A percentile compares a stretch with the other conserved stretches of the same genome.
phyloP scores from a whole-genome alignment of 192 early-diverging fungal species.

The Podochytrium sp. region DNA sequence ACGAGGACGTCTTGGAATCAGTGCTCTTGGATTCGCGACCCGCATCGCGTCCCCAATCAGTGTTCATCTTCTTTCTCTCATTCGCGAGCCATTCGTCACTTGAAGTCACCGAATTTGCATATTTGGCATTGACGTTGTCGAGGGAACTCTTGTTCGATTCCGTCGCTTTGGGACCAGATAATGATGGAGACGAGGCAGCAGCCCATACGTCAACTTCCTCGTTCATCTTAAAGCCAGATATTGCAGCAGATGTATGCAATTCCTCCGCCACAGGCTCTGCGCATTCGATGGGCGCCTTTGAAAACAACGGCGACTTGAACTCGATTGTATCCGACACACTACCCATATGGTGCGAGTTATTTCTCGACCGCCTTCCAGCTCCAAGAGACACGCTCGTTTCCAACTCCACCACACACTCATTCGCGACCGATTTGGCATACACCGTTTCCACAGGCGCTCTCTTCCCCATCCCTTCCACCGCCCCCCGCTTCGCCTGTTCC shows the following conservation, averaged over 20 bases:
- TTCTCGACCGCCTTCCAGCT: neutral
- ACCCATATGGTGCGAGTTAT: neutral
- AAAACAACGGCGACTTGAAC: neutral
- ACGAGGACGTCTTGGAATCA: too few species aligned
- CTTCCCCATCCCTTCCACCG: conserved; percentile 1
- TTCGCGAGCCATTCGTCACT: conserved; percentile 42
- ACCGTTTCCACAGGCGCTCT: neutral
- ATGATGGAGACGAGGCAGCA: neutral
- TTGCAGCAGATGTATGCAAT: neutral
- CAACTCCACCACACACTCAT: neutral
- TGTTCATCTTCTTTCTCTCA: conserved; percentile 39
- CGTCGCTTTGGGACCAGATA: neutral
- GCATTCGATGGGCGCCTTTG: neutral
- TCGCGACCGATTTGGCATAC: neutral
- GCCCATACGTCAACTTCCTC: conserved; percentile 17
- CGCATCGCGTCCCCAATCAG: conserved; percentile 39
- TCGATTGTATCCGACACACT: neutral
- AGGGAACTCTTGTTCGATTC: neutral
- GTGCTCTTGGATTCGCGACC: too few species aligned
- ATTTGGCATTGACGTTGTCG: neutral
- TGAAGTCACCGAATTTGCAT: neutral
- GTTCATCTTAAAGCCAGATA: neutral
- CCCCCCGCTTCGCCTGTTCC: neutral
- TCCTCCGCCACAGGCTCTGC: neutral
- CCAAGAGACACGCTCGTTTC: neutral